Percentiles rank a stretch among this genome's conserved stretches.
Conservation (phyloP, 2,329 filamentous ascomycete species). For the Exserohilum turcica region DNA sequence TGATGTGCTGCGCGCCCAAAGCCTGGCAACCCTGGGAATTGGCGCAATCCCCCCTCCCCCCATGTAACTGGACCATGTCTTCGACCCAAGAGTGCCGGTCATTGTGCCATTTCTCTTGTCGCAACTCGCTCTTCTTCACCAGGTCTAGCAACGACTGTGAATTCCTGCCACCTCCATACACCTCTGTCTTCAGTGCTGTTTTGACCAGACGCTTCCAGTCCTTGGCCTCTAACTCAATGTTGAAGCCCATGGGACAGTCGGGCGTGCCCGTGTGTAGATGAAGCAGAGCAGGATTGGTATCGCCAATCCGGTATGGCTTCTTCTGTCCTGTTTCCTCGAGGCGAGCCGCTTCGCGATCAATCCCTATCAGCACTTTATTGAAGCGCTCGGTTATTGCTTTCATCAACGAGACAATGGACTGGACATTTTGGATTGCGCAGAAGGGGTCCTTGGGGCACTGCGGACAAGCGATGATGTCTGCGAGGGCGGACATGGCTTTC, state of each 20-base stretch:
- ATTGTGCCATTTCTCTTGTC: constrained; percentile 52
- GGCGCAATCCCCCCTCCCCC: constrained; percentile 11
- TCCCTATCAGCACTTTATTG: constrained; percentile 46
- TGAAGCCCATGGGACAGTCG: constrained; percentile 53
- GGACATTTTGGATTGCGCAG: constrained; percentile 53
- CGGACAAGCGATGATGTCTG: constrained; percentile 48
- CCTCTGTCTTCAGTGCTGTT: constrained; percentile 52
- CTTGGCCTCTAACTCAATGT: constrained; percentile 49
- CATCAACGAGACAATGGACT: constrained; percentile 50
- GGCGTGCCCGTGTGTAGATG: constrained; percentile 52
- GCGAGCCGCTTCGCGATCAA: constrained; percentile 48
- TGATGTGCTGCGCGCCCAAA: constrained; percentile 21
- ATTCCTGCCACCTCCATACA: constrained; percentile 47
- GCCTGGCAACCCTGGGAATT: constrained; percentile 17
- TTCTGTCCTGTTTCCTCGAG: constrained; percentile 39
- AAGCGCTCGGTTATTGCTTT: constrained; percentile 51
- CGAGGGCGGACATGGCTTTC: constrained; percentile 49
- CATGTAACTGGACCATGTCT: constrained; percentile 31
- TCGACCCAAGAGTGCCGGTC: constrained; percentile 16
- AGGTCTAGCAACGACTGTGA: constrained; percentile 41
- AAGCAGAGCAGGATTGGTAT: constrained; percentile 44
- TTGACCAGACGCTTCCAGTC: constrained; percentile 54
- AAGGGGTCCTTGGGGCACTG: constrained; percentile 51
- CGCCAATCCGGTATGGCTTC: constrained; percentile 53
- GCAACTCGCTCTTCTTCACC: constrained; percentile 47